Conservation (phyloP, 2,329 filamentous ascomycete species). For the Canariomyces notabilis region DNA sequence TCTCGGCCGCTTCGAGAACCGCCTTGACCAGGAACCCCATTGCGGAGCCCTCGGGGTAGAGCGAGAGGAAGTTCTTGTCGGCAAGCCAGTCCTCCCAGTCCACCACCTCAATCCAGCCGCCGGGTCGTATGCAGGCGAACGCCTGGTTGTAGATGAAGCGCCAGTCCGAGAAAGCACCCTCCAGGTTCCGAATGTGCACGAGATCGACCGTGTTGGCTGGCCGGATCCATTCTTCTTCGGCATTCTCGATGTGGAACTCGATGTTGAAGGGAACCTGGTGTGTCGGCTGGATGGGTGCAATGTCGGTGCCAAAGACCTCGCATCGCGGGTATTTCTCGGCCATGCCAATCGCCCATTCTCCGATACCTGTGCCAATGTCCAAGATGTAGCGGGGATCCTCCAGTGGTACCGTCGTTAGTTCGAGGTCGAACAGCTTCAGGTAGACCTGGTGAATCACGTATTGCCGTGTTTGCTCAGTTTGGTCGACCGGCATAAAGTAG, state of each 20-base stretch:
- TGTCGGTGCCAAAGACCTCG: conserved; percentile 55
- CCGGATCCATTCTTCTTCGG: conserved; percentile 54
- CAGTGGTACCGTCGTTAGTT: conserved; percentile 32
- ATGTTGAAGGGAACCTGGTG: conserved; percentile 51
- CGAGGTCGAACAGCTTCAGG: conserved; percentile 29
- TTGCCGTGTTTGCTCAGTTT: conserved; percentile 41
- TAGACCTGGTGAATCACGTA: conserved; percentile 32
- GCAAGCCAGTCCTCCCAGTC: conserved; percentile 48
- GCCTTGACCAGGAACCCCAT: conserved; percentile 40
- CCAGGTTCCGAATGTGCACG: conserved; percentile 52
- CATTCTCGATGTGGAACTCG: conserved; percentile 56
- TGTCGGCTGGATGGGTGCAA: conserved; percentile 53
- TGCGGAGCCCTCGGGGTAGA: conserved; percentile 42
- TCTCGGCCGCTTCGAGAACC: conserved; percentile 38
- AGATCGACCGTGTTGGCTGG: conserved; percentile 49
- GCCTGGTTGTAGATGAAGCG: conserved; percentile 48
- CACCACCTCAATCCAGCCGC: conserved; percentile 53
- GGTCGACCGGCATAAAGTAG: conserved; percentile 57
- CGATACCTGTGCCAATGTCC: conserved; percentile 56
- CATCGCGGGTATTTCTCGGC: conserved; percentile 49
- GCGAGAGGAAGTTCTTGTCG: conserved; percentile 33
- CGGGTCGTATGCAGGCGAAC: conserved; percentile 49
- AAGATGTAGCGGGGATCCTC: conserved; percentile 42
- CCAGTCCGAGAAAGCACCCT: conserved; percentile 54
- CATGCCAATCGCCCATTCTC: conserved; percentile 49